These are phyloP conservation scores for Fragilaria crotonensis DNA, from an alignment of 108 stramenopile genomes.

Conservation along the genomic window DNA sequence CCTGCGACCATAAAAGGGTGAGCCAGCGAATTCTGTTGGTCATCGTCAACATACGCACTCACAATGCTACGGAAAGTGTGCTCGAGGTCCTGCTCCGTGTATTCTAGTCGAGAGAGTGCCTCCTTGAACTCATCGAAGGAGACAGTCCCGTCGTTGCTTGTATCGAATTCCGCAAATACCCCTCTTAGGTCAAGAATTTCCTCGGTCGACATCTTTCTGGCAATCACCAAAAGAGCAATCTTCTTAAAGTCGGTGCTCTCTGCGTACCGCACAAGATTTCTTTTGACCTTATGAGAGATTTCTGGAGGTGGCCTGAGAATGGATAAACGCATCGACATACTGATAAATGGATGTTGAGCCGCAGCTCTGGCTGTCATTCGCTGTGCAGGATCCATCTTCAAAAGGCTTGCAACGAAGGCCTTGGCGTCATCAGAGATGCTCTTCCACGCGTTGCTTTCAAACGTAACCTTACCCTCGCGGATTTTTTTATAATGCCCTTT, in stretches of 20 bases:
- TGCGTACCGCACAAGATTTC: slow-evolving; percentile 36
- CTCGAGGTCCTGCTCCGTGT: slow-evolving; percentile 45
- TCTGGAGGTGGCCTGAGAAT: not conserved
- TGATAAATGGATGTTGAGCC: slow-evolving; percentile 45
- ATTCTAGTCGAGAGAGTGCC: slow-evolving; percentile 37
- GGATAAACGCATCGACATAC: not conserved
- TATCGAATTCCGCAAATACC: slow-evolving; percentile 65
- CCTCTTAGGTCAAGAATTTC: slow-evolving; percentile 69
- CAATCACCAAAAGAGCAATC: slow-evolving; percentile 73
- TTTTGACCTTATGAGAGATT: slow-evolving; percentile 17
- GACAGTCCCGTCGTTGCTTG: slow-evolving; percentile 56
- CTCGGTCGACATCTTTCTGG: slow-evolving; percentile 48
- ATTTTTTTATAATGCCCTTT: slow-evolving; percentile 28
- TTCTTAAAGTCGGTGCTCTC: slow-evolving; percentile 51
- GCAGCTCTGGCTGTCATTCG: slow-evolving; percentile 54
- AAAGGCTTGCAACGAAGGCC: slow-evolving; percentile 51
- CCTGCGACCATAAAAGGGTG: not conserved
- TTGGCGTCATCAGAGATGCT: slow-evolving; percentile 50
- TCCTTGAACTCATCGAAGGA: slow-evolving; percentile 60
- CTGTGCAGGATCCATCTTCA: slow-evolving; percentile 46
- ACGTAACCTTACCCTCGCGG: slow-evolving; percentile 24
- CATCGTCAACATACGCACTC: slow-evolving; percentile 30
- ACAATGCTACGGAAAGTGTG: slow-evolving; percentile 38
- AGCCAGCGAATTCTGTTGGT: not conserved
- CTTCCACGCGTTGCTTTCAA: slow-evolving; percentile 32